A percentile compares a stretch with the other conserved stretches of the same genome.
These are phyloP conservation scores for Galerina sulciceps DNA, from an alignment of 768 basidiomycete genomes.

Conservation along the genomic window DNA sequence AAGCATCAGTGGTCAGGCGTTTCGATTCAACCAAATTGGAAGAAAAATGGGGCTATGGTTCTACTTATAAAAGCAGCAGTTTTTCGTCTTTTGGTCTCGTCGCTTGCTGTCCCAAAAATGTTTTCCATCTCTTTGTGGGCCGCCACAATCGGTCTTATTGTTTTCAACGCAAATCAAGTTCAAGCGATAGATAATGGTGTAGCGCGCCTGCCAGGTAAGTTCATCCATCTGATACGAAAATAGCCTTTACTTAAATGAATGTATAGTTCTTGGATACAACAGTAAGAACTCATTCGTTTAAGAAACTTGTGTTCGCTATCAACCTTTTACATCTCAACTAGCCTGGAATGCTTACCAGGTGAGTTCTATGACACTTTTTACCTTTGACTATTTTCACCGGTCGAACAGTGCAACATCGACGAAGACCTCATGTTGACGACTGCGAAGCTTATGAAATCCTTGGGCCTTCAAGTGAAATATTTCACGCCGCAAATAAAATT, in stretches of 20 bases:
- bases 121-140: constrained; percentile 24
- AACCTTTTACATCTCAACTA: constrained; percentile 20
- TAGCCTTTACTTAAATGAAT: background rate
- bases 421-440: constrained; percentile 54
- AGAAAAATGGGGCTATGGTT: too few relatives aligned
- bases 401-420: constrained; percentile 60
- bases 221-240: background rate
- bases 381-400: background rate
- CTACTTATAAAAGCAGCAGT: background rate
- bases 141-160: constrained; percentile 19
- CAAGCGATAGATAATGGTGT: constrained; percentile 35
- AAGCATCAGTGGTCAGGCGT: too few relatives aligned
- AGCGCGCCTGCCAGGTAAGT: constrained; percentile 41
- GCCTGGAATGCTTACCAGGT: constrained; percentile 77
- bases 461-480: constrained; percentile 52
- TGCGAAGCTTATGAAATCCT: constrained; percentile 55
- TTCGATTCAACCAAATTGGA: too few relatives aligned
- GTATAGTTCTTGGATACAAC: constrained; percentile 64
- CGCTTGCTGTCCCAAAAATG: constrained; percentile 14
- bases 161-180: constrained; percentile 19
- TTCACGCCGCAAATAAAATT: background rate
- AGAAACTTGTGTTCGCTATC: background rate
- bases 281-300: constrained; percentile 42
- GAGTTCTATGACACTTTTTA: constrained; percentile 8
- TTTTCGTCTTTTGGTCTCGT: too few relatives aligned